Base-by-base conservation (phyloP, 2,329 filamentous ascomycete genomes). In the Pleoardoris graminearum region DNA sequence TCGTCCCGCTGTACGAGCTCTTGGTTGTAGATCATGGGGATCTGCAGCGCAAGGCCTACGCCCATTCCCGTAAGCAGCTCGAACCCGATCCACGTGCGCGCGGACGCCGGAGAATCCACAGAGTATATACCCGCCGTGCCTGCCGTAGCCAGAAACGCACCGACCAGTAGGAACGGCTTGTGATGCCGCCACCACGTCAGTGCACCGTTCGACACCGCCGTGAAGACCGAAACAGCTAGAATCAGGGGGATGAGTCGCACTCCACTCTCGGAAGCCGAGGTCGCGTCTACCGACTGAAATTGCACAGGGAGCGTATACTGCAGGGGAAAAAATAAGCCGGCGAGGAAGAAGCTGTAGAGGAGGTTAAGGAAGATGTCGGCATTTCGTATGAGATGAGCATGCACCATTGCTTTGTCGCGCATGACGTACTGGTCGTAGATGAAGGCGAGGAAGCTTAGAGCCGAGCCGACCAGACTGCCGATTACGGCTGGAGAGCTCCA, bases 401-500 rank as follows among this genome's bases (percentile, higher is more conserved):
- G 65, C 11, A 68, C 50, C 61, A 70, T 70, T 0, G 69, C 65
- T 46, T 63, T 58, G 25, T 59, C 53, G 3, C 62, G 57, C 63
- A 67, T 65, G 23, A 45, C 37, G 44, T 60, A 63, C 47, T 73
- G 64, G 29, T 69, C 62, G 27, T 53, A 42, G 19, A 65, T 56
- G 54, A 84, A 83, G 6, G 69, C 55, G 27, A 79, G 63, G 32
- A 77, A 67, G 0, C 78, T 59, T 0, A 80, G 65, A 1, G 69
- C 78, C n/a, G 77, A 78, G 1, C 80, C 61, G 16, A 79, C 70
- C 60, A 81, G 82, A 4, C 79, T 68, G 0, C 72, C 73, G 43
- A 85, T 80, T 17, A 76, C 73, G 0, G 71, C 63, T 0, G 71
- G 73, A 3, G 69, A 73, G 38, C 69, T 62, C 81, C 82, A 86